Evolutionary conservation across 768 basidiomycete genomes (phyloP), one percentile per base, ranked within the genome.

Genomic region (Krasilnikovozyma curviuscula): DNA sequence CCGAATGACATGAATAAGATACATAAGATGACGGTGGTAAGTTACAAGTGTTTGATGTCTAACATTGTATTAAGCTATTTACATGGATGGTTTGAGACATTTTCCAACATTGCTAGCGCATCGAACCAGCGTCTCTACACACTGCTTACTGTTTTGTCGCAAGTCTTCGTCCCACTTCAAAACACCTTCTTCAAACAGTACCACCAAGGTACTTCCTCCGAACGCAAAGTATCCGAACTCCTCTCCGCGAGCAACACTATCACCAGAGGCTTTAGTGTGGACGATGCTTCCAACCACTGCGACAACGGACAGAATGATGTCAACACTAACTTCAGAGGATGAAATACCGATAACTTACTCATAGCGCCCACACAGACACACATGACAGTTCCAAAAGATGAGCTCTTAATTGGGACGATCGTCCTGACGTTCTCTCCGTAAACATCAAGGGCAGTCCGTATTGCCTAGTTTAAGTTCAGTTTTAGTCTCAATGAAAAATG

Each of bases 141-240:
- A 37, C 18, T 10, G 33, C 24, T 37, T 67, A n/a, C 81, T 78
- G 62, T 93, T 93, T 48, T 80, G 69, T 28, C 86, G 55, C 16
- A 93, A 63, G 63, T 95, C 89, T 54, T 88, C 82, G 57, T 97
- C 91, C 81, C 86, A 98, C 59, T 79, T 70, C 13, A 95, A 73
- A 3, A 66, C 72, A 7, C 79, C 81, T 59, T 78, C 83, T 65
- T 88, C 84, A 56, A 95, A 88, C 16, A 95, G 63, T 37, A 83
- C 65, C 33, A 97, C 88, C 54, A 93, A 83, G 10, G 88, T 89
- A 25, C 84, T 89, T 1, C 86, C 88, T 47, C 84, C 91, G 57
- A 95, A 97, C 0, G 86, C 88, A 59, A 95, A 95, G 61, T 83
- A 91, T 1, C 86, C 83, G 59, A 91, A 75, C 59, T 95, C 91